These are phyloP conservation scores for Drosera capensis DNA, from an alignment of 148 eudicot species.

Conservation along the genomic window DNA sequence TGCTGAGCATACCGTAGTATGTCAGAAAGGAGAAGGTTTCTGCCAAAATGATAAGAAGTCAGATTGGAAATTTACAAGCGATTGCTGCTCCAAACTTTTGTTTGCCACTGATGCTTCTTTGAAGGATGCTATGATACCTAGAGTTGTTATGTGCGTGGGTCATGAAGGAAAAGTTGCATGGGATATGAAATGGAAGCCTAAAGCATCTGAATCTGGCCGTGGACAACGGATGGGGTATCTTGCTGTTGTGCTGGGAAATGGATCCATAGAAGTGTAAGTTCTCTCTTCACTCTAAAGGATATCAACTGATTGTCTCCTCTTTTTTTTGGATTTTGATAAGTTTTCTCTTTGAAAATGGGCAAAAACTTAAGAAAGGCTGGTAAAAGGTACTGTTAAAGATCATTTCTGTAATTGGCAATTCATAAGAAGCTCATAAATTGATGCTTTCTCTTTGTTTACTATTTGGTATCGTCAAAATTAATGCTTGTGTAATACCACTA, in stretches of 20 bases:
- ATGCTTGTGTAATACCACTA: too few relatives aligned
- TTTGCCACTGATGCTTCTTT: constrained; percentile 16
- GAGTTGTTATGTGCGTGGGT: constrained; percentile 69
- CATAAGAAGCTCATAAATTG: too few relatives aligned
- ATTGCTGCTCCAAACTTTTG: constrained; percentile 8
- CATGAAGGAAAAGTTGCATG: constrained; percentile 96
- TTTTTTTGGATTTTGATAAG: too few relatives aligned
- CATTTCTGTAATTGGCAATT: too few relatives aligned
- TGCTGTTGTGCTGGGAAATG: constrained; percentile 89
- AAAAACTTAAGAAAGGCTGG: too few relatives aligned
- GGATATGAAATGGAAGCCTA: constrained; percentile 91
- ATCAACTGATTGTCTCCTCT: neutral
- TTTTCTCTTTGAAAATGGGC: too few relatives aligned
- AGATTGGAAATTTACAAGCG: constrained; percentile 4
- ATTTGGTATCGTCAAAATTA: too few relatives aligned
- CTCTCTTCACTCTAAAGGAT: neutral
- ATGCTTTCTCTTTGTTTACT: too few relatives aligned
- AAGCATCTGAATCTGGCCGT: constrained; percentile 18
- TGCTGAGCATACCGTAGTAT: constrained; percentile 6
- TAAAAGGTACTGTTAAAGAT: too few relatives aligned
- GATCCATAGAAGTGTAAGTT: constrained; percentile 90
- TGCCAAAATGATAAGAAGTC: neutral
- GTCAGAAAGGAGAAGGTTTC: constrained; percentile 4
- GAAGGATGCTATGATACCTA: constrained; percentile 42
- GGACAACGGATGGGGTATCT: constrained; percentile 77